Base-by-base conservation (phyloP, 2,329 filamentous ascomycete genomes). In the Chaetomiaceae sp. region DNA sequence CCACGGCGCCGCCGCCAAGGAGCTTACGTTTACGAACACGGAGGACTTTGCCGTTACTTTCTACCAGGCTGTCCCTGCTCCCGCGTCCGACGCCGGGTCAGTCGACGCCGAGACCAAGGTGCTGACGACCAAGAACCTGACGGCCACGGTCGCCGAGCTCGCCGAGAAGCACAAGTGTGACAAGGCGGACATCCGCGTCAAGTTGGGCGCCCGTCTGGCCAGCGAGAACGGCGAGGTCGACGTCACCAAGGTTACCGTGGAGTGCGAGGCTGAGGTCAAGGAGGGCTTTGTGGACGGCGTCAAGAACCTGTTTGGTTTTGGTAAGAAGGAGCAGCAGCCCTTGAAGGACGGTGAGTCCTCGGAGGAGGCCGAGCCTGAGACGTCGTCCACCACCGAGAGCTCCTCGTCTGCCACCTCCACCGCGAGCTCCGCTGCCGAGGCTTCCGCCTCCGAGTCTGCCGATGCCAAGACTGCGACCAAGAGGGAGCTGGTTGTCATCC, bases 231-330 rank as follows among this genome's bases (percentile, higher is more conserved):
- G 90, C 30, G 82, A 95, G 59, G 89, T 95, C 3, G 86, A 91
- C 55, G 78, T 97, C 45, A 68, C 79, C 50, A 82, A 82, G 60
- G 87, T 86, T n/a, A 78, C 78, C 50, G 84, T 93, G 5, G 91
- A 91, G 66, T 99, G 93, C 64, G 88, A 95, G 66, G 81, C 86
- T 21, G 87, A 95, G 46, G 78, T 71, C 8, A 82, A 84, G 66
- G 88, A 87, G 57, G 84, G 86, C 45, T 80, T 97, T 43, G 87
- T 96, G 42, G 92, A 96, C 63, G 91, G 89, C 38, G 89, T 97
- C 58, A 99, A 99, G 77, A 95, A 91, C 58, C 81, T 96, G 56
- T 95, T 99, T 65, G 93, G 93, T 5, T 91, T 97, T 65, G 93
- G 92, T 21, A 95, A 95, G 48, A 50, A 50, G 71, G 86, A 87